phyloP scores from a whole-genome alignment of 495 filamentous ascomycete genomes.

The Aspergillus campestris region DNA sequence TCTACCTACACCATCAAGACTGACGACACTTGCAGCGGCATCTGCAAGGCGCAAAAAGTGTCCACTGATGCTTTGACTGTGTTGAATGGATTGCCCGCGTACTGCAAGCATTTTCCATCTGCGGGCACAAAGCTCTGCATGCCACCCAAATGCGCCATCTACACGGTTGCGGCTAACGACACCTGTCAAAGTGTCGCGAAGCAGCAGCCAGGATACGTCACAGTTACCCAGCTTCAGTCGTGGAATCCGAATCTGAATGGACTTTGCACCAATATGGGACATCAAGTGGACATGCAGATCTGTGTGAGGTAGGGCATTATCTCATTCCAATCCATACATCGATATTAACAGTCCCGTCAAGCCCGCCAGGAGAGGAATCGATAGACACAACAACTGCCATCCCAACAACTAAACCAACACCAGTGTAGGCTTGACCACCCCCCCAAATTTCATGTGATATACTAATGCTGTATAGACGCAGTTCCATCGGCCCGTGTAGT shows the following conservation, averaged over 20 bases:
- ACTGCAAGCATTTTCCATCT: slow-evolving; percentile 6
- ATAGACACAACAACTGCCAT: too few relatives aligned
- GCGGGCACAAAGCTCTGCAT: slow-evolving; percentile 7
- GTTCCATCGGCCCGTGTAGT: too few relatives aligned
- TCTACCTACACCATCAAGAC: slow-evolving; percentile 4
- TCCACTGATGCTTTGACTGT: slow-evolving; percentile 14
- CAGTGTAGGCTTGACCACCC: too few relatives aligned
- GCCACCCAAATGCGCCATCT: slow-evolving; percentile 1
- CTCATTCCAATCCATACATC: too few relatives aligned
- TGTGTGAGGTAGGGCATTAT: slow-evolving; percentile 10
- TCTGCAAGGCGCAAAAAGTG: slow-evolving; percentile 18
- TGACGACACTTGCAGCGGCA: slow-evolving; percentile 17
- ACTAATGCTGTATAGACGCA: too few relatives aligned
- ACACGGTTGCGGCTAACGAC: slow-evolving; percentile 11
- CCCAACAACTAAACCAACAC: too few relatives aligned
- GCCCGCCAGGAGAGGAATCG: too few relatives aligned
- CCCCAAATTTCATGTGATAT: too few relatives aligned
- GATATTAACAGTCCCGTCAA: too few relatives aligned
- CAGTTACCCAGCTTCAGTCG: slow-evolving; percentile 1
- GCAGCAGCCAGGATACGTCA: slow-evolving; percentile 3
- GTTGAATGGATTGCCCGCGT: slow-evolving; percentile 11
- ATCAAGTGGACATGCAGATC: neutral
- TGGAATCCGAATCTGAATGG: slow-evolving; percentile 19
- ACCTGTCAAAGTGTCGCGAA: slow-evolving; percentile 18
- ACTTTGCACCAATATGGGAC: slow-evolving; percentile 10